These are phyloP conservation scores for Leersia perrieri DNA, from an alignment of 176 grass and related monocot species.

Conservation along the genomic window DNA sequence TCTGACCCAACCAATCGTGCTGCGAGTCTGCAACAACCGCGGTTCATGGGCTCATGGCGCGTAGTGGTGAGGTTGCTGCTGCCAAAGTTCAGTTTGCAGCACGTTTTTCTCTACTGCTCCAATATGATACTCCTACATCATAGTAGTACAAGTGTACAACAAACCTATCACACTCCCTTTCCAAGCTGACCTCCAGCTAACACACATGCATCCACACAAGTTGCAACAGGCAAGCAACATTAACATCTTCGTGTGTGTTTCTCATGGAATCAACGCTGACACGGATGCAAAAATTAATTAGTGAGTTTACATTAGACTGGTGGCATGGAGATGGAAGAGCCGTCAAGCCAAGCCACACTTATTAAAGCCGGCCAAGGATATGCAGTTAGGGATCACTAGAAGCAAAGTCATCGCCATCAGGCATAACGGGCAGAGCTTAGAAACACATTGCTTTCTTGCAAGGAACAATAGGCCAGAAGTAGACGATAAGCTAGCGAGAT, in stretches of 20 bases:
- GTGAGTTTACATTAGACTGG: background rate
- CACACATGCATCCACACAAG: background rate
- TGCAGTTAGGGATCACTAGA: background rate
- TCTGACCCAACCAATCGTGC: background rate
- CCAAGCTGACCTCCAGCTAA: background rate
- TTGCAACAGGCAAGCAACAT: conserved; percentile 17
- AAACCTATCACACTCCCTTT: background rate
- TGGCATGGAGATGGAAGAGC: conserved; percentile 19
- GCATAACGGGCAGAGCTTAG: background rate
- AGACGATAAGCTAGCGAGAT: background rate
- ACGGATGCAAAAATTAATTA: background rate
- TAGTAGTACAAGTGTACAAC: background rate
- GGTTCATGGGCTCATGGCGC: background rate
- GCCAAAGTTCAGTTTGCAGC: background rate
- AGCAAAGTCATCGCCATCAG: conserved; percentile 30
- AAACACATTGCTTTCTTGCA: conserved; percentile 44
- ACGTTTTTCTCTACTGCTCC: conserved; percentile 16
- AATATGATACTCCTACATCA: background rate
- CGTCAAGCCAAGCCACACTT: conserved; percentile 33
- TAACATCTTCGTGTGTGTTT: background rate
- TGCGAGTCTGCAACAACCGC: background rate
- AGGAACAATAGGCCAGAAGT: conserved; percentile 36
- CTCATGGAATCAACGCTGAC: background rate
- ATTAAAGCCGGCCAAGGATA: background rate
- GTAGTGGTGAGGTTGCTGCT: background rate